Conservation (phyloP, 116 monocot species). For the Zostera marina region DNA sequence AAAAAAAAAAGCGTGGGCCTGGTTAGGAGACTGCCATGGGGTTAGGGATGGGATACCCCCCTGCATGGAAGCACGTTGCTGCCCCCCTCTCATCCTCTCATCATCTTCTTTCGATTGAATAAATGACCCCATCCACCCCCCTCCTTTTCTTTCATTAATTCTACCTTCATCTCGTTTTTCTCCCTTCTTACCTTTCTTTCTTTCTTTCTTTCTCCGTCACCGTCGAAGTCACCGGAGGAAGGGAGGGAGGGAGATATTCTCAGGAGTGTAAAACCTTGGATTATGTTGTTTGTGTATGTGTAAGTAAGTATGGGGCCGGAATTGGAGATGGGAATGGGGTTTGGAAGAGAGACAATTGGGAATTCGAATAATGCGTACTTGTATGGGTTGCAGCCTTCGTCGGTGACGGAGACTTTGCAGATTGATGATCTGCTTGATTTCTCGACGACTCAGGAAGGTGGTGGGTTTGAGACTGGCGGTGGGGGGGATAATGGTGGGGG, state of each 20-base stretch:
- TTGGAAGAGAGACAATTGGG: constrained; percentile 13
- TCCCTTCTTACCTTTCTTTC: not conserved
- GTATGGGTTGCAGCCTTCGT: constrained; percentile 8
- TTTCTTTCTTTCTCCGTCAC: not conserved
- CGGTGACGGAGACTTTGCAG: constrained; percentile 21
- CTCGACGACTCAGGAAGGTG: constrained; percentile 3
- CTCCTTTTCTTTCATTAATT: not conserved
- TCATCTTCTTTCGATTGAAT: constrained; percentile 4
- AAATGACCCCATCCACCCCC: constrained; percentile 19
- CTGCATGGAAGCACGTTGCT: constrained; percentile 25
- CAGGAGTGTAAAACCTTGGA: no score
- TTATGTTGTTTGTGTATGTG: no score
- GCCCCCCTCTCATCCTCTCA: constrained; percentile 6
- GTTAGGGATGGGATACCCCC: constrained; percentile 8
- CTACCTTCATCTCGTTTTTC: constrained; percentile 1
- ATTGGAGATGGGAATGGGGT: constrained; percentile 11
- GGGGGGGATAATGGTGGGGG: no score
- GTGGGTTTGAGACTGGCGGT: no score
- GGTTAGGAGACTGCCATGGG: not conserved
- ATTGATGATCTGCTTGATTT: constrained; percentile 34
- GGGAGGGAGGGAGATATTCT: no score
- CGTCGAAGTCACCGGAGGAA: no score
- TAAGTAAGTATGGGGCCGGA: constrained; percentile 9
- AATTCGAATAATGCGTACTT: not conserved
- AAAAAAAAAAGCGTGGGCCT: not conserved